Conservation (phyloP, 2,329 filamentous ascomycete genomes). For the Tolypocladium endophyticum region DNA sequence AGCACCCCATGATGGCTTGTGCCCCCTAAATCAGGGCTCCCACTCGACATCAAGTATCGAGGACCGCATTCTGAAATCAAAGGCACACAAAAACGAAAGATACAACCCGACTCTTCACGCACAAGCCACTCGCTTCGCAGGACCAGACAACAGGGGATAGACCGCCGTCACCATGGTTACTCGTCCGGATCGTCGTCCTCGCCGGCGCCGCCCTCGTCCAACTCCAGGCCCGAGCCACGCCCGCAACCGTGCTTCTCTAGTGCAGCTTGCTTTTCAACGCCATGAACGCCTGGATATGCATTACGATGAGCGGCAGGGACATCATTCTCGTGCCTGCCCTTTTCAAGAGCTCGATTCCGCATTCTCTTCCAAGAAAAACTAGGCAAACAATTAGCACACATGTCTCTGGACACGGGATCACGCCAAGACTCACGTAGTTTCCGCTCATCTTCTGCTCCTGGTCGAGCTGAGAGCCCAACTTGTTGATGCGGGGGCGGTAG, state of each 20-base stretch:
- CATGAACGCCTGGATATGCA: constrained; percentile 37
- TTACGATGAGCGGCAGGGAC: constrained; percentile 18
- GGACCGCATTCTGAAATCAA: constrained; percentile 1
- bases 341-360: constrained; percentile 48
- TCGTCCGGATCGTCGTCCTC: constrained; percentile 60
- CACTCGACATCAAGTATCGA: not conserved
- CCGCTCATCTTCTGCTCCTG: constrained; percentile 92
- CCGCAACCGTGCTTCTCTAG: constrained; percentile 17
- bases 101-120: constrained; percentile 4
- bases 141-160: constrained; percentile 59
- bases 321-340: constrained; percentile 28
- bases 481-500: constrained; percentile 97
- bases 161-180: constrained; percentile 46
- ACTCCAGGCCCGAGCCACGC: constrained; percentile 19
- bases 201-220: constrained; percentile 38
- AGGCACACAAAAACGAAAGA: constrained; percentile 1
- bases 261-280: constrained; percentile 37
- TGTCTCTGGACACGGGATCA: not conserved
- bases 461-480: constrained; percentile 87
- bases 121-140: constrained; percentile 25
- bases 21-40: not conserved
- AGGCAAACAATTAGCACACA: constrained; percentile 6
- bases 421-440: constrained; percentile 65
- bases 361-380: constrained; percentile 91
- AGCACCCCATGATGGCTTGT: constrained; percentile 6